phyloP scores from a whole-genome alignment of 805 yeast genomes.

The Torulaspora quercuum region DNA sequence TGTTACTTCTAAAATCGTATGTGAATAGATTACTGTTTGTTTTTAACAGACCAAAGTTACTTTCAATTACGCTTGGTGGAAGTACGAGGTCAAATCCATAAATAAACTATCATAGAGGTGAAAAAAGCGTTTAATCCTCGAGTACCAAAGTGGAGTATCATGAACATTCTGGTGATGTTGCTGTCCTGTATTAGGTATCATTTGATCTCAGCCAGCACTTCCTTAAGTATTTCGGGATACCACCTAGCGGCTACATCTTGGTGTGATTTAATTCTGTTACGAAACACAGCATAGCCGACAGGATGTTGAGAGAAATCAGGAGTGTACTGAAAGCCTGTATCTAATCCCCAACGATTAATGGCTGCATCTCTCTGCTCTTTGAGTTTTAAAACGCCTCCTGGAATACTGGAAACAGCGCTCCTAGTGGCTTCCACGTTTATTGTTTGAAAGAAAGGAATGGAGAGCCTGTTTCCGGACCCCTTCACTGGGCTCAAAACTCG shows the following conservation, averaged over 20 bases:
- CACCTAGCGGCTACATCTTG: constrained; percentile 40
- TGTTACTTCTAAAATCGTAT: no score
- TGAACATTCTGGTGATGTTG: no score
- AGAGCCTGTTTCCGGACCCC: constrained; percentile 25
- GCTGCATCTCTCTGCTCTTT: constrained; percentile 19
- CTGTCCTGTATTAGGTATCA: no score
- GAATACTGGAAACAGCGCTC: constrained; percentile 13
- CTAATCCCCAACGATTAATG: constrained; percentile 19
- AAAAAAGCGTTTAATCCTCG: no score
- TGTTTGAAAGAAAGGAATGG: constrained; percentile 27
- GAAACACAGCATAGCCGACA: constrained; percentile 41
- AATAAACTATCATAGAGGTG: no score
- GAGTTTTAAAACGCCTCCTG: constrained; percentile 13
- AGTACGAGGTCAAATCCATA: no score
- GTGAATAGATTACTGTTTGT: no score
- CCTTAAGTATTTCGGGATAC: constrained; percentile 36
- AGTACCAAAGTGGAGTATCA: no score
- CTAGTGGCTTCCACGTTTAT: constrained; percentile 17
- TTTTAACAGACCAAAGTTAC: no score
- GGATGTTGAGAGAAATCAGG: constrained; percentile 20
- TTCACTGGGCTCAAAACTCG: constrained; percentile 46
- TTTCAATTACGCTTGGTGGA: no score
- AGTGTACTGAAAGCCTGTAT: constrained; percentile 21
- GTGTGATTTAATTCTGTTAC: constrained; percentile 42
- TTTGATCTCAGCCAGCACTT: constrained; percentile 16